Evolutionary conservation across 495 filamentous ascomycete genomes (phyloP), one percentile per base, ranked within the genome.

Genomic region (Penicillium simplicissimum): DNA sequence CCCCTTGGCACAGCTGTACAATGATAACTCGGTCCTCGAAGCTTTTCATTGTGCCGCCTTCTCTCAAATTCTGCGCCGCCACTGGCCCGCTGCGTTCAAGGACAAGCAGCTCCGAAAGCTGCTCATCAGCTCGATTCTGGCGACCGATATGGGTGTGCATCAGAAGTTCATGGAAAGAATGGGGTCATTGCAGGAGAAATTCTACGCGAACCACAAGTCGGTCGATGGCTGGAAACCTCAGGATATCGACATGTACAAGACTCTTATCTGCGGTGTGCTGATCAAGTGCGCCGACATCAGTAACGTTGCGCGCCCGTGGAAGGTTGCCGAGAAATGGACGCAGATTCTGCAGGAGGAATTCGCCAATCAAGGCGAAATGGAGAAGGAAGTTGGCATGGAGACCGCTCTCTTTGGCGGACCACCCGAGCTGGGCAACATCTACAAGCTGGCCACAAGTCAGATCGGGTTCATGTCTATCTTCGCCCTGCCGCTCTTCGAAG

Each of bases 211-310:
- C 61, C 72, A 81, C 34, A 79, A 78, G 33, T 83, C 81, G 11
- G 54, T 74, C 14, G 85, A 89, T 52, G 82, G 83, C 35, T 96
- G 91, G 91, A 87, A 87, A 59, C 82, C 81, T 11, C 88, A 91
- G 65, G 80, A 85, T 59, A 62, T 88, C 9, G 84, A 88, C 31
- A 87, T 93, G 59, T 85, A 92, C 65, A 88, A 87, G 64, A 88
- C 89, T 2, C 79, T 98, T 38, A 74, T 88, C 4, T 97, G 95
- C 73, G 91, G 91, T 25, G 75, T 98, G 49, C 76, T 98, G 51
- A 98, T 98, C 76, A 98, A 98, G 69, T 97, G 95, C 72, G 95
- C 95, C 31, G 95, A 98, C 71, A 98, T 98, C 71, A 97, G 95
- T 76, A 98, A 98, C 71, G 96, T 98, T 67, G 91, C 93, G 35